Conservation (phyloP, 192 early-diverging fungal genomes). For the Backusella liffmaniae region DNA sequence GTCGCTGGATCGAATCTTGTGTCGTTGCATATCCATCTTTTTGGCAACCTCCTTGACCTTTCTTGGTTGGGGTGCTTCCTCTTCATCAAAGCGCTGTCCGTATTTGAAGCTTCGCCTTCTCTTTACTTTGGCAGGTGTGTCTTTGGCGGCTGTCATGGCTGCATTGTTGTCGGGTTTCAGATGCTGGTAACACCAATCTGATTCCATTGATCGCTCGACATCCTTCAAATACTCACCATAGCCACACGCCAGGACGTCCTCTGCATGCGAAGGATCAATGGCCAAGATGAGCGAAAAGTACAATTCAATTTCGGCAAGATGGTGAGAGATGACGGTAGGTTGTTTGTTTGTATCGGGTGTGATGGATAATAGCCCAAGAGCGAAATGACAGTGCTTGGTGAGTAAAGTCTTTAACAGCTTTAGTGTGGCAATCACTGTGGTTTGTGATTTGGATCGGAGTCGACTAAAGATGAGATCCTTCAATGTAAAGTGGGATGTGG, state of each 20-base stretch:
- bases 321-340: slow-evolving; percentile 49
- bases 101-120: slow-evolving; percentile 53
- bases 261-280: slow-evolving; percentile 48
- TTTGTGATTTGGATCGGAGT: slow-evolving; percentile 81
- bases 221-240: slow-evolving; percentile 57
- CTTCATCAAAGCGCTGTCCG: slow-evolving; percentile 37
- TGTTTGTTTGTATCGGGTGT: slow-evolving; percentile 46
- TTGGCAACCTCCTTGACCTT: slow-evolving; percentile 19
- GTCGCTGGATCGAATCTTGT: slow-evolving; percentile 48
- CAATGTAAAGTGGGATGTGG: slow-evolving; percentile 62
- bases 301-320: slow-evolving; percentile 55
- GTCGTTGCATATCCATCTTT: slow-evolving; percentile 36
- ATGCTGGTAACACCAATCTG: slow-evolving; percentile 49
- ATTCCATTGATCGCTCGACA: slow-evolving; percentile 47
- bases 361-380: slow-evolving; percentile 74
- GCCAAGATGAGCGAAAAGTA: slow-evolving; percentile 56
- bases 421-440: slow-evolving; percentile 81
- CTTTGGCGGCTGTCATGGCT: neutral
- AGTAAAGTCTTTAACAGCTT: slow-evolving; percentile 78
- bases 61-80: neutral
- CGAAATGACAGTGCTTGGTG: slow-evolving; percentile 71
- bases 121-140: slow-evolving; percentile 29
- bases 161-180: slow-evolving; percentile 28
- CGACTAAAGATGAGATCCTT: slow-evolving; percentile 86
- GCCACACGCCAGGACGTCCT: slow-evolving; percentile 53